Base-by-base conservation (phyloP, 2,329 filamentous ascomycete species). In the Verticillium albo-atrum region DNA sequence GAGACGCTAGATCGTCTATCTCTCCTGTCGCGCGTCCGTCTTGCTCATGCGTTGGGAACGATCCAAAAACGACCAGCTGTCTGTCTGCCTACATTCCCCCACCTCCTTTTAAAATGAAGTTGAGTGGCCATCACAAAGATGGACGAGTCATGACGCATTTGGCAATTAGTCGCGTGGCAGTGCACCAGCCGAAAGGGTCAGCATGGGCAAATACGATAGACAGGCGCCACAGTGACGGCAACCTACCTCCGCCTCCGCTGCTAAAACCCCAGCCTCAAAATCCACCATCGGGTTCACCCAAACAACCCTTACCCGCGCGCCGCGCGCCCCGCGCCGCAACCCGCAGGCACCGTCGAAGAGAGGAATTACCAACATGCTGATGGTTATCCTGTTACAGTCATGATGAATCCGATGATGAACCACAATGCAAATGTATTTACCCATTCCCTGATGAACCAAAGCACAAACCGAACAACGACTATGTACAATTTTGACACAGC, bases 401-500 rank as follows among this genome's bases (percentile, higher is more conserved):
- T n/a, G n/a, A n/a, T n/a, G n/a, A n/a, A n/a, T n/a, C n/a, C n/a
- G n/a, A 51, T 26, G 47, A 20, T 20, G 47, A 23, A 47, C 42
- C 55, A 58, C 60, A 62, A 66, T 65, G 65, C 61, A 65, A n/a
- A 58, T 65, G 58, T 61, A 61, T 59, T 65, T 60, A 65, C 59
- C 70, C 73, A 68, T 70, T 72, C 66, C 65, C 63, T 65, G 60
- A 62, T 58, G 60, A 69, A 65, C 63, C 68, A 63, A 66, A 64
- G 65, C 70, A 67, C 71, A 67, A 66, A 68, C 69, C 69, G 62
- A 71, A 72, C 72, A 73, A 71, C 69, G 69, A 70, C 72, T 75
- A 75, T 77, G 71, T 75, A 76, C 74, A 76, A 67, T 71, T 73
- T 71, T 68, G 42, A 67, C 67, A 68, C 71, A 71, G 67, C 58